phyloP scores from a whole-genome alignment of 768 basidiomycete genomes.

The Trametes villosa region DNA sequence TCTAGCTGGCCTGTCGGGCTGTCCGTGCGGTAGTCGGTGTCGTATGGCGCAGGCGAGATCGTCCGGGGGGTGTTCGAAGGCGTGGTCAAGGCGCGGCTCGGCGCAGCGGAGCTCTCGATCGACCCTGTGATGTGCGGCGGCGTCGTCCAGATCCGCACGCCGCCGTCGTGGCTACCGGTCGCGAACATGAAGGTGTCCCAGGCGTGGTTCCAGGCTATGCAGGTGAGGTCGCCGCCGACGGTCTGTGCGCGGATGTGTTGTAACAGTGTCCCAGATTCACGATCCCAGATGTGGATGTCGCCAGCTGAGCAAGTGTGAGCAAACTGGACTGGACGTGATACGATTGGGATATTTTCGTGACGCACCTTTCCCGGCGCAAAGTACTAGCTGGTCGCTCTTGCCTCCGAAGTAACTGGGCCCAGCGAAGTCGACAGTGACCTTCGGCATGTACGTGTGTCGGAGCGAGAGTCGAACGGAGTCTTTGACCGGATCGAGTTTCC shows the following conservation, averaged over 20 bases:
- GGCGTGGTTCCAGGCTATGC: conserved; percentile 79
- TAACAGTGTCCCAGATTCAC: conserved; percentile 72
- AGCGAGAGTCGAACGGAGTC: conserved; percentile 44
- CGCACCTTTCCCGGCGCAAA: conserved; percentile 77
- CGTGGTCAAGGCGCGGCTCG: conserved; percentile 16
- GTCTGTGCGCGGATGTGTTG: conserved; percentile 68
- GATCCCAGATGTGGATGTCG: conserved; percentile 87
- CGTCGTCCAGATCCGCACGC: conserved; percentile 70
- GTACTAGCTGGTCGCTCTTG: conserved; percentile 74
- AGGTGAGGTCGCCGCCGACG: conserved; percentile 68
- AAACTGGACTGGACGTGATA: not conserved
- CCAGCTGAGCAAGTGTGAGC: conserved; percentile 53
- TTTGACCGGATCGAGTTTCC: conserved; percentile 69
- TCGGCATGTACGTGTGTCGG: conserved; percentile 78
- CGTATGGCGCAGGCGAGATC: conserved; percentile 21
- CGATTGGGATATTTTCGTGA: not conserved
- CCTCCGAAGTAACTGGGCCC: conserved; percentile 86
- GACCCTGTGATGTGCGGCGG: conserved; percentile 9
- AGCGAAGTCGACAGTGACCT: conserved; percentile 69
- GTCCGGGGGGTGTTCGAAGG: conserved; percentile 25
- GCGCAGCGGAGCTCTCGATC: conserved; percentile 8
- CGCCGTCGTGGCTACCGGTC: conserved; percentile 78
- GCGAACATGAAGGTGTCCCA: conserved; percentile 71
- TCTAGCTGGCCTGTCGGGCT: conserved; percentile 14
- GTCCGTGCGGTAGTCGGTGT: conserved; percentile 22